phyloP scores from a whole-genome alignment of 2,329 filamentous ascomycete species.

The Amauroascus verrucosus region DNA sequence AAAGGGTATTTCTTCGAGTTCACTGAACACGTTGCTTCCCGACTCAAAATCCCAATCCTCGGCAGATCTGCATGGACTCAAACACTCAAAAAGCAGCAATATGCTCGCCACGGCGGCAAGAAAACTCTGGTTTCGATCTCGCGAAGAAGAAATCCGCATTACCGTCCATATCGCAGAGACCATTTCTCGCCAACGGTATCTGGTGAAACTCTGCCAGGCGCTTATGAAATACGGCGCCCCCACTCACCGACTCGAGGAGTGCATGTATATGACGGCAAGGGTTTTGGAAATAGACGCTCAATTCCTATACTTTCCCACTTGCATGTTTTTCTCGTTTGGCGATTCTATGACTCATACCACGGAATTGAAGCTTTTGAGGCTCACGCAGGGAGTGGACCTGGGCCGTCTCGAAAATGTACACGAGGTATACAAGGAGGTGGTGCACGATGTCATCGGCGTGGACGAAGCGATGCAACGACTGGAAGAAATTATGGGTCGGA shows the following conservation, averaged over 20 bases:
- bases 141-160: constrained; percentile 45
- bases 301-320: constrained; percentile 80
- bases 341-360: constrained; percentile 38
- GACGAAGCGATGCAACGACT: constrained; percentile 38
- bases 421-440: constrained; percentile 40
- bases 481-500: constrained; percentile 46
- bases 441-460: constrained; percentile 39
- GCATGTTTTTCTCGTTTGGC: constrained; percentile 89
- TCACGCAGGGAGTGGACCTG: constrained; percentile 36
- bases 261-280: constrained; percentile 81
- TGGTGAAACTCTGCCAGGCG: constrained; percentile 72
- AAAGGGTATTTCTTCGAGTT: constrained; percentile 27
- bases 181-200: constrained; percentile 68
- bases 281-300: constrained; percentile 82
- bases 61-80: constrained; percentile 21
- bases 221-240: constrained; percentile 86
- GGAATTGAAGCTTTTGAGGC: constrained; percentile 37
- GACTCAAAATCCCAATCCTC: not conserved
- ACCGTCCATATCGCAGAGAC: constrained; percentile 56
- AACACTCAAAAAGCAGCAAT: constrained; percentile 30
- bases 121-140: constrained; percentile 7
- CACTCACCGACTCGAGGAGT: constrained; percentile 80
- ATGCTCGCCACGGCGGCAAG: constrained; percentile 24
- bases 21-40: constrained; percentile 22
- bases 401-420: constrained; percentile 37